Evolutionary conservation across 2,329 filamentous ascomycete genomes (phyloP), one percentile per base, ranked within the genome.

Genomic region (Lasiodiplodia gonubiensis): DNA sequence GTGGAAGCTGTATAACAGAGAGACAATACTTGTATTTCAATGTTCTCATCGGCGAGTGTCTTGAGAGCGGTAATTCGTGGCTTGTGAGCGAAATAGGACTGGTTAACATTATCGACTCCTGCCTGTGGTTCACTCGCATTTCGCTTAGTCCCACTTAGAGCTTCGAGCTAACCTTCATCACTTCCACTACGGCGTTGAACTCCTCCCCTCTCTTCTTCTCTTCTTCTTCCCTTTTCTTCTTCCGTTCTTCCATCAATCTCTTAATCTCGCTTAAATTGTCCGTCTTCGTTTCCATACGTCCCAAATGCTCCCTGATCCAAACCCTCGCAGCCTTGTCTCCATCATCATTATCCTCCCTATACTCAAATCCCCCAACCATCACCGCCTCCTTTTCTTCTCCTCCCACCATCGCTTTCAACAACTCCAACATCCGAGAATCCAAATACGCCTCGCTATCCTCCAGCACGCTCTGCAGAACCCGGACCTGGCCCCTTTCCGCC

Each of bases 191-290:
- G 30, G 30, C 30, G 30, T 11, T 54, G 8, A 10, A 30, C 18
- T 35, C 14, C 52, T 35, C 23, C 27, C 21, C 30, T 33, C 30
- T 33, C 30, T 33, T 7, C 35, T 14, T 27, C 54, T 42, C 21
- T 16, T 27, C 54, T n/a, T 37, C 25, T 23, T 18, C 6, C 30
- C 10, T 59, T 21, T 59, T 59, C 35, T 3, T 42, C 54, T 11
- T 59, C 54, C 54, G 37, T 35, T 59, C 54, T 35, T 23, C 54
- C 54, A 59, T 59, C 54, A 42, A 8, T 21, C 35, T n/a, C 33
- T 25, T 27, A 18, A 59, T 59, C 35, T 42, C 35, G 12, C 16
- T 23, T 35, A 42, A 10, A 25, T 42, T 42, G 35, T 10, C 54
- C 35, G 21, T 18, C 54, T n/a, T 46, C 23, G 4, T 42, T 35